A percentile compares a stretch with the other conserved stretches of the same genome.
phyloP scores from a whole-genome alignment of 176 grass and related monocot species.

The Phragmites australis region DNA sequence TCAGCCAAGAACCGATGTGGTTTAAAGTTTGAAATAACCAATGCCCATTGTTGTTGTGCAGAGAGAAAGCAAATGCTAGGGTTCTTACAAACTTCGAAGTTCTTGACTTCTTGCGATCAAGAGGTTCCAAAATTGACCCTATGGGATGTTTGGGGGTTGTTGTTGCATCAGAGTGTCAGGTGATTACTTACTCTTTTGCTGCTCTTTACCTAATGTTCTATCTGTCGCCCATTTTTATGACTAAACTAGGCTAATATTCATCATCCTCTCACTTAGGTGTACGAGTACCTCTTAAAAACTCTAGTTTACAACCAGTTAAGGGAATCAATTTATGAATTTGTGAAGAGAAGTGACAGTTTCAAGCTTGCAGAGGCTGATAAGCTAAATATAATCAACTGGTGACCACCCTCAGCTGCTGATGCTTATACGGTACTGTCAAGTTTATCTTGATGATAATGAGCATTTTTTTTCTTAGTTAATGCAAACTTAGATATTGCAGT shows the following conservation, averaged over 20 bases:
- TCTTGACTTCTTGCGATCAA: constrained; percentile 66
- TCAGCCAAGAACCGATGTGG: too few species aligned
- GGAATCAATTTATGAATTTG: constrained; percentile 64
- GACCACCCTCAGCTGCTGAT: constrained; percentile 47
- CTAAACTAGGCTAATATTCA: not conserved
- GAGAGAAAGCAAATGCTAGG: constrained; percentile 62
- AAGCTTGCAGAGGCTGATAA: constrained; percentile 68
- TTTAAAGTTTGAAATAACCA: not conserved
- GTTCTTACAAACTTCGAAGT: constrained; percentile 86
- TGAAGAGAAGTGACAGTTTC: constrained; percentile 62
- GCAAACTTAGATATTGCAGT: not conserved
- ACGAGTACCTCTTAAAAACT: constrained; percentile 62
- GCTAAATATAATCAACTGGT: constrained; percentile 74
- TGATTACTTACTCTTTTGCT: constrained; percentile 25
- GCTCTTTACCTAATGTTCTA: too few species aligned
- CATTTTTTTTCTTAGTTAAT: not conserved
- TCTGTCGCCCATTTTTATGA: not conserved
- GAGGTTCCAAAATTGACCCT: constrained; percentile 70
- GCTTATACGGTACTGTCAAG: constrained; percentile 50
- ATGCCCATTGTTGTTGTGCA: constrained; percentile 26
- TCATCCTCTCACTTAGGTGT: constrained; percentile 46
- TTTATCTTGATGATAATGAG: constrained; percentile 11
- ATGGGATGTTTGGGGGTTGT: constrained; percentile 86
- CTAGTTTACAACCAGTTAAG: constrained; percentile 66
- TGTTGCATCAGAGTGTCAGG: constrained; percentile 83